Percentiles rank a stretch among this genome's conserved stretches.
phyloP scores from a whole-genome alignment of 768 basidiomycete genomes.

The Sarcodon aspratus region DNA sequence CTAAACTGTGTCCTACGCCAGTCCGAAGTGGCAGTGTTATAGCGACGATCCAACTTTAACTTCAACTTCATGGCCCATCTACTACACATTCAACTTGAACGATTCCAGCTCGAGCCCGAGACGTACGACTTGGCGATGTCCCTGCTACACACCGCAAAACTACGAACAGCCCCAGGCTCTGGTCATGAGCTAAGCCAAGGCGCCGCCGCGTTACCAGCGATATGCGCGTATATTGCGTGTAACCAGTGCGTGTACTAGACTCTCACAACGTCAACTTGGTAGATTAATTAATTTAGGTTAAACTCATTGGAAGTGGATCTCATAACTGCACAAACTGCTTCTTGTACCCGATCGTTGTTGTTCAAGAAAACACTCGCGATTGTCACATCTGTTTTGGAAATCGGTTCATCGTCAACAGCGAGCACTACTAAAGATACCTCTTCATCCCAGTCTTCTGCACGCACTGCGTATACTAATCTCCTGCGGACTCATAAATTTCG shows the following conservation, averaged over 20 bases:
- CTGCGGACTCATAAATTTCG: slow-evolving; percentile 6
- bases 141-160: slow-evolving; percentile 24
- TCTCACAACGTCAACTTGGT: not conserved
- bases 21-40: not conserved
- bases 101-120: slow-evolving; percentile 20
- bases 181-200: slow-evolving; percentile 31
- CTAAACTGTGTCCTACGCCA: not conserved
- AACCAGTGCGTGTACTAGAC: slow-evolving; percentile 22
- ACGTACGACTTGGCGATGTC: slow-evolving; percentile 21
- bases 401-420: not conserved
- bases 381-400: slow-evolving; percentile 12
- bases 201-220: slow-evolving; percentile 31
- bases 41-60: not conserved
- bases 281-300: not conserved
- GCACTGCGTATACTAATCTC: slow-evolving; percentile 5
- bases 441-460: too few relatives aligned
- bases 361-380: slow-evolving; percentile 15
- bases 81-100: slow-evolving; percentile 9
- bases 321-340: slow-evolving; percentile 18
- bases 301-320: slow-evolving; percentile 13
- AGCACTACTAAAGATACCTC: not conserved
- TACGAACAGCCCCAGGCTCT: slow-evolving; percentile 36
- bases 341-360: slow-evolving; percentile 18
- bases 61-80: slow-evolving; percentile 15
- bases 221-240: slow-evolving; percentile 40